phyloP scores from a whole-genome alignment of 306 rosid genomes.

The Adenanthera pavonina region DNA sequence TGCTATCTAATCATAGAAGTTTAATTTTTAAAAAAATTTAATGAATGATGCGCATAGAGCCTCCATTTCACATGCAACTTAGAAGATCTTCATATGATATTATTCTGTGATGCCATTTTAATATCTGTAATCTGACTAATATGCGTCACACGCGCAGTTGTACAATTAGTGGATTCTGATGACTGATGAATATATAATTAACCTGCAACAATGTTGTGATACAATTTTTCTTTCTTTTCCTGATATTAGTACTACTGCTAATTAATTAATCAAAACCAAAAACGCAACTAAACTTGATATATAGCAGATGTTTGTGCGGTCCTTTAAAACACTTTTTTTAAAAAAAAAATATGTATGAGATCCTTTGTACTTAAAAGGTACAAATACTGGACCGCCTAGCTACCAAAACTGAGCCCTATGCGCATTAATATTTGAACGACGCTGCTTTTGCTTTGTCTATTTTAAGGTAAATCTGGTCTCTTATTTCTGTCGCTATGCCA shows the following conservation, averaged over 20 bases:
- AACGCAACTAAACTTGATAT: background rate
- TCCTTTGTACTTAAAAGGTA: slow-evolving; percentile 33
- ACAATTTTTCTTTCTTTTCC: background rate
- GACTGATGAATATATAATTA: no score
- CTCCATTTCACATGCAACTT: slow-evolving; percentile 35
- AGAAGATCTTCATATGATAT: slow-evolving; percentile 13
- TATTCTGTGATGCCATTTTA: background rate
- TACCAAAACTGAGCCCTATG: slow-evolving; percentile 18
- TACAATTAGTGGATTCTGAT: slow-evolving; percentile 34
- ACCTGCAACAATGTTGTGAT: background rate
- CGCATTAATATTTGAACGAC: background rate
- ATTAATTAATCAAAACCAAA: slow-evolving; percentile 4
- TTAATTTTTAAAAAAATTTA: no score
- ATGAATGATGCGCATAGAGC: background rate
- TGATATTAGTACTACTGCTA: background rate
- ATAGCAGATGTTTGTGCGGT: slow-evolving; percentile 28
- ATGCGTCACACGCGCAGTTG: slow-evolving; percentile 17
- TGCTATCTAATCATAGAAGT: no score
- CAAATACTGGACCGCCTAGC: slow-evolving; percentile 21
- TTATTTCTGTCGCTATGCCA: slow-evolving; percentile 8
- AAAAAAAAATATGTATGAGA: background rate
- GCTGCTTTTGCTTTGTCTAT: slow-evolving; percentile 18
- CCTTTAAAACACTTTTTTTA: slow-evolving; percentile 18
- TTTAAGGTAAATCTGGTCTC: background rate
- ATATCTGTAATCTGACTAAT: background rate